Evolutionary conservation across 2,329 filamentous ascomycete species (phyloP).

Genomic region (Bipolaris gigantea): DNA sequence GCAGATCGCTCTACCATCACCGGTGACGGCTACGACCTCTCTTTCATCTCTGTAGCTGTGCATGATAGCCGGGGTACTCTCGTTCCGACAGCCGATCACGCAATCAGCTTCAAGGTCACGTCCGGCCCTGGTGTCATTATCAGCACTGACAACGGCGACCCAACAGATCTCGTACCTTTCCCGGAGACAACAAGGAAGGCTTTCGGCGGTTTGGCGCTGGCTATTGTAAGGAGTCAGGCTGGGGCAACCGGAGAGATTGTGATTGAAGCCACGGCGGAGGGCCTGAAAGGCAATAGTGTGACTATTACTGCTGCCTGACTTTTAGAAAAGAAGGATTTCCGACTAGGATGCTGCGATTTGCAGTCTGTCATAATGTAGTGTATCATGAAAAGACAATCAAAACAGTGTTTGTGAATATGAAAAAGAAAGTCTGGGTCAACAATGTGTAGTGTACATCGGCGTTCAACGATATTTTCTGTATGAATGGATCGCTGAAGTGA

Average conservation of each 20-base stretch:
- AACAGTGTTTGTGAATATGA: background rate
- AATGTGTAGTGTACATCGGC: background rate
- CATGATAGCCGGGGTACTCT: constrained; percentile 49
- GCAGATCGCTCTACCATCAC: constrained; percentile 48
- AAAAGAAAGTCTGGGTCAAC: background rate
- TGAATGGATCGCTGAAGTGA: no score
- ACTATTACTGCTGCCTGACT: constrained; percentile 6
- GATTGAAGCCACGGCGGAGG: constrained; percentile 11
- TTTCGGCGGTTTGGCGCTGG: constrained; percentile 31
- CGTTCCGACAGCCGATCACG: constrained; percentile 50
- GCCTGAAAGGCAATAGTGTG: constrained; percentile 8
- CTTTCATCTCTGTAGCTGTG: constrained; percentile 52
- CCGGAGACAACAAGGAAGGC: constrained; percentile 26
- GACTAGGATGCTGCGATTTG: background rate
- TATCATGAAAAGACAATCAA: background rate
- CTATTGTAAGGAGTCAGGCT: constrained; percentile 24
- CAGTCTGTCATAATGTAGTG: background rate
- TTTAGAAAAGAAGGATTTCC: no score
- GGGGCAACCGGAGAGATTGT: constrained; percentile 17
- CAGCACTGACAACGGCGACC: constrained; percentile 30
- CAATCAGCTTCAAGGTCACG: constrained; percentile 50
- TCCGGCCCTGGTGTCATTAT: constrained; percentile 49
- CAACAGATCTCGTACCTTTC: constrained; percentile 30
- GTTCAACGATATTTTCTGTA: no score
- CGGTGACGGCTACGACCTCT: constrained; percentile 51